A percentile compares a stretch with the other conserved stretches of the same genome.
These are phyloP conservation scores for Mycosphaerella sp. DNA, from an alignment of 2,329 filamentous ascomycete species.

Conservation along the genomic window DNA sequence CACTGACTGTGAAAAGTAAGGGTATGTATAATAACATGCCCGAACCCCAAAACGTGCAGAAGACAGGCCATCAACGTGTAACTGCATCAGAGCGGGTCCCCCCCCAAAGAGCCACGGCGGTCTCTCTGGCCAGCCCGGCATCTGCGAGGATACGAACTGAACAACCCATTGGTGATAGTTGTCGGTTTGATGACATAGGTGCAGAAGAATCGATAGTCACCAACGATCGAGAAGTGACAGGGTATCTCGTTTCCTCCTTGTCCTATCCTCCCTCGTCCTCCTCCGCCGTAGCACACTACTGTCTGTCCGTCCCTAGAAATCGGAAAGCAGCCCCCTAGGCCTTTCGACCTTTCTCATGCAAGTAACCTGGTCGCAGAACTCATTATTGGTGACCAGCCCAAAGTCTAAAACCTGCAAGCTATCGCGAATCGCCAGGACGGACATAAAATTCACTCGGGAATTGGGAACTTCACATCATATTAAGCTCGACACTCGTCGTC, in stretches of 20 bases:
- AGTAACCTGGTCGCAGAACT: background rate
- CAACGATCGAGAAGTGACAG: too few relatives aligned
- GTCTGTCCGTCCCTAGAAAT: background rate
- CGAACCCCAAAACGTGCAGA: background rate
- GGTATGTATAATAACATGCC: background rate
- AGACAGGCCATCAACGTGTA: background rate
- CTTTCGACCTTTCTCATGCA: background rate
- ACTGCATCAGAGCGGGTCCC: conserved; percentile 5
- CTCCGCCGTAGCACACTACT: too few relatives aligned
- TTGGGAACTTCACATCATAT: background rate
- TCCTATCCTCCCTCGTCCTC: too few relatives aligned
- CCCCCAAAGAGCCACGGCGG: background rate
- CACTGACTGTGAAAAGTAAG: too few relatives aligned
- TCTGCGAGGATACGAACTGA: background rate
- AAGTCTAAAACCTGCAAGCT: background rate
- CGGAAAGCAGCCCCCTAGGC: background rate
- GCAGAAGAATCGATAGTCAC: too few relatives aligned
- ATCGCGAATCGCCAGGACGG: background rate
- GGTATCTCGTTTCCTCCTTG: too few relatives aligned
- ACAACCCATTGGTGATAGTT: background rate
- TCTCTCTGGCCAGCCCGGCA: background rate
- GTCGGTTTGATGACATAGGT: background rate
- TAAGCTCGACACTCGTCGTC: background rate
- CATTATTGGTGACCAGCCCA: background rate
- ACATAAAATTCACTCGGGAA: background rate